phyloP scores from a whole-genome alignment of 1,139 yeast genomes.

The Fermentozyma sake region DNA sequence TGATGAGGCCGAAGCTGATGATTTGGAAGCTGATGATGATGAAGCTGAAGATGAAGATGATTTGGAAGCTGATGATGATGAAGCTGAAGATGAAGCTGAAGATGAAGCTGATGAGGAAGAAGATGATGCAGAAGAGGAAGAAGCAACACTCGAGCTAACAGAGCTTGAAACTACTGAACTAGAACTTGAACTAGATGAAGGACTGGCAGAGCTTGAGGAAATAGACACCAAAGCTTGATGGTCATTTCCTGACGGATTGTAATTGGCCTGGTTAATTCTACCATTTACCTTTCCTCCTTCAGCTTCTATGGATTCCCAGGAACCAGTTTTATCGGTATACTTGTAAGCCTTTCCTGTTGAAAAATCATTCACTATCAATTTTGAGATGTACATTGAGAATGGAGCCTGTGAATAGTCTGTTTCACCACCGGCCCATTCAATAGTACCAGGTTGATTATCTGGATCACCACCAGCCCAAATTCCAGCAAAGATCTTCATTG shows the following conservation, averaged over 20 bases:
- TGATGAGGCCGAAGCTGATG: constrained; percentile 4
- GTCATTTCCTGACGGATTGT: constrained; percentile 6
- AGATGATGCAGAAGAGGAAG: constrained; percentile 5
- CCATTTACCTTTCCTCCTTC: constrained; percentile 63
- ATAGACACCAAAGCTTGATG: constrained; percentile 2
- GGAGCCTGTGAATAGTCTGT: constrained; percentile 35
- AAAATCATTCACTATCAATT: constrained; percentile 29
- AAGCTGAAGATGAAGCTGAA: constrained; percentile 2
- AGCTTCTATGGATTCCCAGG: constrained; percentile 65
- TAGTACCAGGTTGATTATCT: constrained; percentile 43
- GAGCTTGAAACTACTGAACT: no score
- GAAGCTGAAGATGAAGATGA: constrained; percentile 3
- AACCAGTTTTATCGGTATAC: constrained; percentile 57
- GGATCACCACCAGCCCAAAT: constrained; percentile 42
- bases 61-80: constrained; percentile 4
- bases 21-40: constrained; percentile 3
- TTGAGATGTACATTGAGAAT: constrained; percentile 28
- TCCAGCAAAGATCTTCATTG: constrained; percentile 44
- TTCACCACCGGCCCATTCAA: constrained; percentile 31
- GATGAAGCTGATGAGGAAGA: constrained; percentile 4
- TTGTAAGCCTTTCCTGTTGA: constrained; percentile 33
- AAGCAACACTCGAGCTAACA: constrained; percentile 3
- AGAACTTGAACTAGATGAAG: constrained; percentile 5
- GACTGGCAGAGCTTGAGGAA: constrained; percentile 1
- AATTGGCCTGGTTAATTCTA: constrained; percentile 46